Evolutionary conservation across 805 yeast species (phyloP).

Genomic region (Saccharomyces kudriavzevii): DNA sequence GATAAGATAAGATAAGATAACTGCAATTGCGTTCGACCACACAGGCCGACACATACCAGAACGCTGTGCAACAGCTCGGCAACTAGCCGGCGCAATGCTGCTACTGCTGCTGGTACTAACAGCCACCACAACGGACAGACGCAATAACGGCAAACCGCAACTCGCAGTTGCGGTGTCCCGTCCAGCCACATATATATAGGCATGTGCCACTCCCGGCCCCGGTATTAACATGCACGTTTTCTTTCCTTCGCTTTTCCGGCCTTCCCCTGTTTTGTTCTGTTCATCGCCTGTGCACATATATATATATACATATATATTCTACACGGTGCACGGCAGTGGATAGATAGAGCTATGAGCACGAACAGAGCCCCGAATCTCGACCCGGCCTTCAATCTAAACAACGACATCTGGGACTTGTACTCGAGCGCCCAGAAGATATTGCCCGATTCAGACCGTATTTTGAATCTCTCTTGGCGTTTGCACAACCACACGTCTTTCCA

Average conservation of each 20-base stretch:
- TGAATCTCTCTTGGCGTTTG: conserved; percentile 73
- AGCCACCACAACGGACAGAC: background rate
- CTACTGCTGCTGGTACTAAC: background rate
- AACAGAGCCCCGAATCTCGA: background rate
- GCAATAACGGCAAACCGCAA: background rate
- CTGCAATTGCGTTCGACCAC: background rate
- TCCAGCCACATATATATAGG: background rate
- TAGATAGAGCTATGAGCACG: background rate
- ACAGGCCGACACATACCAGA: background rate
- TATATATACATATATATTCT: background rate
- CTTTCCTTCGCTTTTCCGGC: background rate
- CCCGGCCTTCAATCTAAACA: background rate
- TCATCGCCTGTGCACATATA: background rate
- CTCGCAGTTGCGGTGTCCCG: background rate
- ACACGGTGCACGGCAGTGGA: background rate
- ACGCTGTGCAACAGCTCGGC: no score
- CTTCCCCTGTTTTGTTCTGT: background rate
- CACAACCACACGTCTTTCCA: conserved; percentile 1
- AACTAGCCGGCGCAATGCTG: background rate
- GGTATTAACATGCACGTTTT: background rate
- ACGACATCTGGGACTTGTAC: conserved; percentile 67
- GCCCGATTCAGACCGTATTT: conserved; percentile 71
- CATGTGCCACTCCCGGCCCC: background rate
- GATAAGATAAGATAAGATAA: background rate
- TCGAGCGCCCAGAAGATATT: conserved; percentile 63